Percentiles rank a stretch among this genome's conserved stretches.
Evolutionary conservation across 257 asterid species (phyloP).

Genomic region (Petrea volubilis): DNA sequence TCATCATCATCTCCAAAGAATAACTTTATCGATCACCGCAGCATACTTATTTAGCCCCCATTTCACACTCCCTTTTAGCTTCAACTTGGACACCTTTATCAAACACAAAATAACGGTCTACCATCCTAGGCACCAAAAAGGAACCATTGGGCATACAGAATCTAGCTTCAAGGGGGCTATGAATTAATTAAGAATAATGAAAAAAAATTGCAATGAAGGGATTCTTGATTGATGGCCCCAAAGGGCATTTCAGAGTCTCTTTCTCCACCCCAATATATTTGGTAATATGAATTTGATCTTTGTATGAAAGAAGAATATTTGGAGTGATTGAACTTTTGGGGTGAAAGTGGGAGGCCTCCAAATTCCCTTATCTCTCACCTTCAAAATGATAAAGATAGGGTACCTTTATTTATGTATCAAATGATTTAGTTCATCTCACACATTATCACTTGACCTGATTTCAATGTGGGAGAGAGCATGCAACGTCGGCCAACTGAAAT

Average conservation of each 20-base stretch:
- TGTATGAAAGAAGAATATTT: conserved; percentile 33
- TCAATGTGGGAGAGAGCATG: no score
- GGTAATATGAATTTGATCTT: conserved; percentile 33
- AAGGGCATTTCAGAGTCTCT: conserved; percentile 30
- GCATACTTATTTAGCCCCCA: conserved; percentile 12
- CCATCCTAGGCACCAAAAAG: neutral
- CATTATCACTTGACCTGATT: no score
- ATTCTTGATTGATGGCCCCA: conserved; percentile 30
- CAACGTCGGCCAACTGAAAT: no score
- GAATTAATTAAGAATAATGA: conserved; percentile 16
- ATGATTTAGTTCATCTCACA: no score
- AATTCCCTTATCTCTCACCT: conserved; percentile 31
- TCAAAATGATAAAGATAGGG: conserved; percentile 24
- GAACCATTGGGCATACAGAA: neutral
- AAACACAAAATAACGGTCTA: conserved; percentile 18
- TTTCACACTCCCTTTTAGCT: conserved; percentile 30
- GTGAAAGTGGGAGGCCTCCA: conserved; percentile 26
- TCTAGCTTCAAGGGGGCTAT: conserved; percentile 4
- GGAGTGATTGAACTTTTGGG: conserved; percentile 28
- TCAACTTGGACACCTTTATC: conserved; percentile 17
- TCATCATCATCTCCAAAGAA: conserved; percentile 32
- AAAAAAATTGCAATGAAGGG: conserved; percentile 15
- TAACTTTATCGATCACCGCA: conserved; percentile 25
- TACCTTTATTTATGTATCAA: no score
- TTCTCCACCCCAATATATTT: conserved; percentile 31